Percentiles rank a stretch among this genome's conserved stretches.
Conservation (phyloP, 805 yeast genomes). For the Millerozyma miso region DNA sequence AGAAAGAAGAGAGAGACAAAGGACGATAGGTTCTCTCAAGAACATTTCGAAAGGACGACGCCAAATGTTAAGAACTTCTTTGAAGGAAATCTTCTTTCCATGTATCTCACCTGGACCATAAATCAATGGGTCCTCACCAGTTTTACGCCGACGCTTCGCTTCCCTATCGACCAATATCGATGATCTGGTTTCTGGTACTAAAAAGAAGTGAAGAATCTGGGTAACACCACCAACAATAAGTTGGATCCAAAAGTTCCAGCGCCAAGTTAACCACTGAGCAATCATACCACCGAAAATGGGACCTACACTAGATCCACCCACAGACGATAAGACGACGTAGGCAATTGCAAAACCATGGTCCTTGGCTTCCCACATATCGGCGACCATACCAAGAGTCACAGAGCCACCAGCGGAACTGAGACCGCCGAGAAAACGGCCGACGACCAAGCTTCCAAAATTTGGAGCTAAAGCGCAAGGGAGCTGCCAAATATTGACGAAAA, state of each 20-base stretch:
- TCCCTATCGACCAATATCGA: slow-evolving; percentile 31
- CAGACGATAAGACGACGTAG: slow-evolving; percentile 27
- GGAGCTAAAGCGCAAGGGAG: slow-evolving; percentile 29
- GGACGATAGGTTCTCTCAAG: slow-evolving; percentile 25
- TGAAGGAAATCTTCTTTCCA: slow-evolving; percentile 13
- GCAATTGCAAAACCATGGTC: slow-evolving; percentile 31
- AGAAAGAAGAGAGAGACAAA: slow-evolving; percentile 16
- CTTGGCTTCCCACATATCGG: slow-evolving; percentile 31
- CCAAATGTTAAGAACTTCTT: slow-evolving; percentile 28
- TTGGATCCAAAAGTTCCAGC: slow-evolving; percentile 30
- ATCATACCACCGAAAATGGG: slow-evolving; percentile 26
- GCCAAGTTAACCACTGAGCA: slow-evolving; percentile 15
- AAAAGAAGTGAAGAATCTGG: slow-evolving; percentile 29
- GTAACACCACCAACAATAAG: slow-evolving; percentile 31
- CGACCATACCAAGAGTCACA: slow-evolving; percentile 30
- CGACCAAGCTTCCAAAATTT: slow-evolving; percentile 20
- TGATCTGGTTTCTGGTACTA: slow-evolving; percentile 33
- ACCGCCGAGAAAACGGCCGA: slow-evolving; percentile 27
- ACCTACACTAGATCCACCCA: slow-evolving; percentile 28
- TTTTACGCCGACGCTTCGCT: slow-evolving; percentile 31
- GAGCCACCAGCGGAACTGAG: slow-evolving; percentile 31
- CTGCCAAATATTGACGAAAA: slow-evolving; percentile 30
- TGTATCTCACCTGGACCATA: slow-evolving; percentile 33
- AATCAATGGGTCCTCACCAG: slow-evolving; percentile 27
- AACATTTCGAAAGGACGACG: slow-evolving; percentile 38